Evolutionary conservation across 2,329 filamentous ascomycete species (phyloP), one percentile per base, ranked within the genome.

Genomic region (Hymenoscyphus salicellus): DNA sequence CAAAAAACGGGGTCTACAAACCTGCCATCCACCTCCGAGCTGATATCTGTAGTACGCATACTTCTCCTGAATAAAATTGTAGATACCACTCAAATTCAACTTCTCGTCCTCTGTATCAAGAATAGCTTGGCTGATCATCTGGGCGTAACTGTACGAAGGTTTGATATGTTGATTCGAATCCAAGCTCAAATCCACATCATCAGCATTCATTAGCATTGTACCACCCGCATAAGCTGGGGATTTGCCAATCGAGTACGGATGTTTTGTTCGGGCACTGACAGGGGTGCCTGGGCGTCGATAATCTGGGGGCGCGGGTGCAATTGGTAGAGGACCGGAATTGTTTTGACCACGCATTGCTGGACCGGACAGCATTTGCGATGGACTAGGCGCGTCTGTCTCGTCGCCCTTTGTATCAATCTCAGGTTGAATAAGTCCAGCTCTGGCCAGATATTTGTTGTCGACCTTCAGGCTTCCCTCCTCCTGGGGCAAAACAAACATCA

Each of bases 61-160:
- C 71, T 91, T 90, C 3, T 88, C 86, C 79, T 89, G 95, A 74
- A 99, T 98, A 79, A 90, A 97, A 60, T 88, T 89, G 79, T 99
- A 99, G 63, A 99, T 99, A 71, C 92, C 93, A 72, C 90, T 90
- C 58, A 99, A 79, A 2, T 95, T 97, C 62, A 97, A 83, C 77
- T 96, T 96, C 75, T 96, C 90, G 65, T 97, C 93, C 0, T 87
- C 82, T 2, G 90, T 93, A 41, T 90, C 91, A 70, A 97, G 84
- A 68, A 99, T 98, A 1, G 95, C 95, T 78, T 98, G 95, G 0
- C 93, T 95, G 69, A 99, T 99, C 82, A 99, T 87, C 75, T 96
- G 92, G 2, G 95, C 93, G 78, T 99, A 99, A 77, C 94, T 98
- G 77, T 91, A 97, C 56, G 93, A 91, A 1, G 95, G 96, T 77